Evolutionary conservation across 139 green algal genomes (phyloP).

Genomic region (Picochlorum sp.): DNA sequence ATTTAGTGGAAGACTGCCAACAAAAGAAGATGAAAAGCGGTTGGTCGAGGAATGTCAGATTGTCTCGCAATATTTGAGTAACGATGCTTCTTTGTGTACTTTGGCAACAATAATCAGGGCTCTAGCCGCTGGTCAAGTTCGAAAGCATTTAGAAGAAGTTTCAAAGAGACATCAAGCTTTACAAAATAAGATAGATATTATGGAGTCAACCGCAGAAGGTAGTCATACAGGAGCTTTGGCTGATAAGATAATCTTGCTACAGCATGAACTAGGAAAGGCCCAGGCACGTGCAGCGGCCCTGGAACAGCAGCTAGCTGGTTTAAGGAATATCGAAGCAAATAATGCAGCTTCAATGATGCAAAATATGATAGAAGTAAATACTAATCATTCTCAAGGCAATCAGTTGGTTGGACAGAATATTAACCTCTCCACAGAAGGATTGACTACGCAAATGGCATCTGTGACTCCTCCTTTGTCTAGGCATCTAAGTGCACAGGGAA

Average conservation of each 20-base stretch:
- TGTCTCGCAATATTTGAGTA: conserved; percentile 55
- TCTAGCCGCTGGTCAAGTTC: conserved; percentile 57
- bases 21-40: conserved; percentile 69
- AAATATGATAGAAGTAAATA: too few relatives aligned
- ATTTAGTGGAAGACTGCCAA: conserved; percentile 67
- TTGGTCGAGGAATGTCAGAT: conserved; percentile 70
- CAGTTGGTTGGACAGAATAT: too few relatives aligned
- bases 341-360: too few relatives aligned
- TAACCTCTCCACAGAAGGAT: too few relatives aligned
- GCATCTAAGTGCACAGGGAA: too few relatives aligned
- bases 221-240: not conserved
- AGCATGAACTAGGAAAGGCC: not conserved
- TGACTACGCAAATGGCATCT: too few relatives aligned
- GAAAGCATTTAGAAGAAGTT: conserved; percentile 45
- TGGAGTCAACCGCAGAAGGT: not conserved
- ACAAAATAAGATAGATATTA: not conserved
- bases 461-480: too few relatives aligned
- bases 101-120: conserved; percentile 72
- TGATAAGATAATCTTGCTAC: not conserved
- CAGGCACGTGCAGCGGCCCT: too few relatives aligned
- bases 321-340: too few relatives aligned
- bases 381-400: too few relatives aligned
- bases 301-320: too few relatives aligned
- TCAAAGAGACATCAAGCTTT: conserved; percentile 13
- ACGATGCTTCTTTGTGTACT: conserved; percentile 57